These are phyloP conservation scores for Aspergillus calidoustus DNA, from an alignment of 2,329 filamentous ascomycete species.

Conservation along the genomic window DNA sequence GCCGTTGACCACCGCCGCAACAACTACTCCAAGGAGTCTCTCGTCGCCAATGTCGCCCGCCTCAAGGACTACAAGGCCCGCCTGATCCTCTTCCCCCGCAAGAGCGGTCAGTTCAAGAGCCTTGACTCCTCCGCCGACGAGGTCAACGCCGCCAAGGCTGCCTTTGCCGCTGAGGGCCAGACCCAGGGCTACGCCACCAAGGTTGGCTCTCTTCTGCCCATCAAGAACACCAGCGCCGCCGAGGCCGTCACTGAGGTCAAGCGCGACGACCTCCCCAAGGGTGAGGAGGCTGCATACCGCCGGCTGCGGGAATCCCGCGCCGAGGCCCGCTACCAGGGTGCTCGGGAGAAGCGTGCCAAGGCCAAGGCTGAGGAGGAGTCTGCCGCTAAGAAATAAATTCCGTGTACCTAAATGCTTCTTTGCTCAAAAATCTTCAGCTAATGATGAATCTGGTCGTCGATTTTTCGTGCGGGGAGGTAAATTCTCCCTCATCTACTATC, in stretches of 20 bases:
- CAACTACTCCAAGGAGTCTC: slow-evolving; percentile 95
- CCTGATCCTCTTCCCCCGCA: slow-evolving; percentile 97
- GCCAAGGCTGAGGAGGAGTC: slow-evolving; percentile 74
- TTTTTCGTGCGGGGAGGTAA: slow-evolving; percentile 41
- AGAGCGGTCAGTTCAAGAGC: slow-evolving; percentile 90
- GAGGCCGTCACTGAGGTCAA: slow-evolving; percentile 73
- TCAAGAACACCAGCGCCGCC: slow-evolving; percentile 64
- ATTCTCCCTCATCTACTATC: slow-evolving; percentile 13
- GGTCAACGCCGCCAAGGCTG: slow-evolving; percentile 71
- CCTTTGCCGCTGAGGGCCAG: slow-evolving; percentile 53
- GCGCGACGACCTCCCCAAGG: slow-evolving; percentile 78
- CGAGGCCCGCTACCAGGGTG: slow-evolving; percentile 79
- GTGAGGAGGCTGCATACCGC: slow-evolving; percentile 84
- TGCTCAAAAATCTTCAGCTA: slow-evolving; percentile 35
- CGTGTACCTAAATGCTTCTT: slow-evolving; percentile 25
- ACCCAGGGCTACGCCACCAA: slow-evolving; percentile 57
- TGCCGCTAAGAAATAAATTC: slow-evolving; percentile 56
- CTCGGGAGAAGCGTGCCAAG: slow-evolving; percentile 90
- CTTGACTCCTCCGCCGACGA: slow-evolving; percentile 85
- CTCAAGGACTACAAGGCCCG: slow-evolving; percentile 97
- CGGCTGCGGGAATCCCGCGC: slow-evolving; percentile 83
- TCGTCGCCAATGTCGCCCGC: slow-evolving; percentile 92
- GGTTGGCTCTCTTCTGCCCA: slow-evolving; percentile 69
- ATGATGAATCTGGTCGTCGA: slow-evolving; percentile 44
- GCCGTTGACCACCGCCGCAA: slow-evolving; percentile 93